Evolutionary conservation across 1,284 basidiomycete genomes (phyloP), one percentile per base, ranked within the genome.

Genomic region (Acaromyces ingoldii): DNA sequence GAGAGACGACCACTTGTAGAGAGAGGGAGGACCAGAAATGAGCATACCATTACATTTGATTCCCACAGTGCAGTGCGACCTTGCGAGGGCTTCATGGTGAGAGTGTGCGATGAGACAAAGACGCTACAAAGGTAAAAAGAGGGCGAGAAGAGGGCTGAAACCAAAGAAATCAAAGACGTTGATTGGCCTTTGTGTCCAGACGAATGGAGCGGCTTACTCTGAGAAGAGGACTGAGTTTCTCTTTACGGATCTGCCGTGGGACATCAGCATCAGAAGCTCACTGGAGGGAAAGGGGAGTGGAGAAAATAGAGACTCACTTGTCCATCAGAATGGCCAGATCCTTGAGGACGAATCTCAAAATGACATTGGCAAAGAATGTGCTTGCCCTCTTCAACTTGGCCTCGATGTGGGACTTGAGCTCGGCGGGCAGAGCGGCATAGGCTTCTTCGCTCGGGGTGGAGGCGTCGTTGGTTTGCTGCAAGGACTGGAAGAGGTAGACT

Each of bases 341-440:
- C 43, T 87, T 85, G 67, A 97, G 82, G 59, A 97, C 88, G 76
- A 95, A 95, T 7, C 88, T 88, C 51, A 95, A 80, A 39, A 98
- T 82, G 51, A 95, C 89, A 37, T 82, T 86, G 5, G 86, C 86
- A 62, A 95, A 90, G 76, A 97, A 97, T 66, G 96, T 89, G 15
- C 89, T 89, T 6, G 84, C 81, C 53, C 86, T 83, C 64, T 82
- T 84, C 50, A 97, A 81, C 67, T 85, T 86, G 58, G 81, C 78
- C 71, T 93, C 89, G 49, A 89, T 82, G 10, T 81, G 81, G 29
- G 73, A 67, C 53, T 85, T 84, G 51, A 86, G 72, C 53, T 87
- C 83, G 30, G 76, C 51, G 1, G 39, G 49, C 2, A 63, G 41
- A 1, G 55, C 57, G 0, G 26, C 36, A 25, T 65, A 65, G 0